Evolutionary conservation across 768 basidiomycete species (phyloP), one percentile per base, ranked within the genome.

Genomic region (Trichaptum fuscoviolaceum): DNA sequence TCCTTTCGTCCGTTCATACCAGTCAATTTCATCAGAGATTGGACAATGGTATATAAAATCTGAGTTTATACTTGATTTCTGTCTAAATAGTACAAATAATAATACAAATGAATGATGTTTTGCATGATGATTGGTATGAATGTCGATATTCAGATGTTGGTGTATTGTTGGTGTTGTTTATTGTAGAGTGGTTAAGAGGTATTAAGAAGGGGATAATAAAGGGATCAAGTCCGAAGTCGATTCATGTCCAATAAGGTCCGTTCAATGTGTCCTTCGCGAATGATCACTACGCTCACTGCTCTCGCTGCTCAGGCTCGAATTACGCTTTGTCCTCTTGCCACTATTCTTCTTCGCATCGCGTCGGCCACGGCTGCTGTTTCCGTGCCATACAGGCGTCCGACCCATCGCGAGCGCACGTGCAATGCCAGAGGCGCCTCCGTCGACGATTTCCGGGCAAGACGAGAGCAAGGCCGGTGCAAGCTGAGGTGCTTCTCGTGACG

Each of bases 1-100:
- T 30, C 30, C n/a, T n/a, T n/a, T n/a, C n/a, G n/a, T 30, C 30
- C 30, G 2, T 30, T 30, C 2, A 30, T 30, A 30, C 4, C 30
- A 30, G 30, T 30, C 30, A 30, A 30, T 30, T 30, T 8, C 2
- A 8, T 30, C 30, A 30, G 30, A n/a, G 74, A 18, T 65, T 75
- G 18, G 66, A 52, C 42, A 30, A 3, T 30, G 30, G 30, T 30
- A 8, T 30, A 30, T 30, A 30, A 30, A 30, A 30, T 52, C 20
- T 12, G 20, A 52, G 15, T 15, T 52, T 52, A 20, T 52, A 20
- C 12, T 52, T 52, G 42, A 30, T 52, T 12, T 15, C 15, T 3
- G 15, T 52, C 42, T 52, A 52, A 52, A 52, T 52, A 6, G 42
- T 52, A 52, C 42, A 52, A 52, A 52, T 52, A 52, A 52, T 52